Percentiles rank a stretch among this genome's conserved stretches.
Conservation (phyloP, 2,329 filamentous ascomycete genomes). For the Colletotrichum sp. region DNA sequence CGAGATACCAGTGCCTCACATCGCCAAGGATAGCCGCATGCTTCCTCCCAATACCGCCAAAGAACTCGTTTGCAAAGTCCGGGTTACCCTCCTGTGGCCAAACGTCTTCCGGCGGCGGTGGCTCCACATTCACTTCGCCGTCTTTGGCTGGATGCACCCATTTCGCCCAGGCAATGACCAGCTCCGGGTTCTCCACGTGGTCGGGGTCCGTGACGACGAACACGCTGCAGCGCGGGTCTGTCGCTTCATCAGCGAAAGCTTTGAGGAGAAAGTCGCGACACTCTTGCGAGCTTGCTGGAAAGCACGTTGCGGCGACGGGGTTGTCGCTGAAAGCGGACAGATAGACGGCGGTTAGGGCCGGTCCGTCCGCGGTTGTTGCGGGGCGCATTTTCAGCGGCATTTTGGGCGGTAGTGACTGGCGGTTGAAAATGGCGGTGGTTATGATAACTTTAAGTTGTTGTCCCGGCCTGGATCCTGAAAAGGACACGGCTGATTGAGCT, state of each 20-base stretch:
- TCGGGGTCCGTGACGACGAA: slow-evolving; percentile 42
- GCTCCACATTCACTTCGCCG: slow-evolving; percentile 25
- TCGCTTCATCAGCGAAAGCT: slow-evolving; percentile 41
- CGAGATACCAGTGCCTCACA: slow-evolving; percentile 54
- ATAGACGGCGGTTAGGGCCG: slow-evolving; percentile 46
- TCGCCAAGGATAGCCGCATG: slow-evolving; percentile 42
- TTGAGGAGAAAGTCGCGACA: slow-evolving; percentile 39
- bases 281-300: slow-evolving; percentile 31
- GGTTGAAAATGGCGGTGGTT: accelerated
- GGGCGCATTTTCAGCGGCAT: slow-evolving; percentile 38
- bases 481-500: too few species aligned
- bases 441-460: too few species aligned
- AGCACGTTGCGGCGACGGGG: slow-evolving; percentile 40
- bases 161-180: slow-evolving; percentile 51
- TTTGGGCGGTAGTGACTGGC: background rate
- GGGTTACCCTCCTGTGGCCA: slow-evolving; percentile 46
- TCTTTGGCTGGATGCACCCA: slow-evolving; percentile 43
- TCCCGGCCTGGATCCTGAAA: too few species aligned
- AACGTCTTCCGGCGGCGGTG: slow-evolving; percentile 23
- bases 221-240: slow-evolving; percentile 40
- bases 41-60: slow-evolving; percentile 37
- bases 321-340: slow-evolving; percentile 48
- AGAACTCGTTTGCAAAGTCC: slow-evolving; percentile 43
- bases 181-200: slow-evolving; percentile 13
- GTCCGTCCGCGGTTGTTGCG: slow-evolving; percentile 44